Percentiles rank a stretch among this genome's conserved stretches.
Evolutionary conservation across 192 early-diverging fungal genomes (phyloP).

Genomic region (Linnemannia elongata): DNA sequence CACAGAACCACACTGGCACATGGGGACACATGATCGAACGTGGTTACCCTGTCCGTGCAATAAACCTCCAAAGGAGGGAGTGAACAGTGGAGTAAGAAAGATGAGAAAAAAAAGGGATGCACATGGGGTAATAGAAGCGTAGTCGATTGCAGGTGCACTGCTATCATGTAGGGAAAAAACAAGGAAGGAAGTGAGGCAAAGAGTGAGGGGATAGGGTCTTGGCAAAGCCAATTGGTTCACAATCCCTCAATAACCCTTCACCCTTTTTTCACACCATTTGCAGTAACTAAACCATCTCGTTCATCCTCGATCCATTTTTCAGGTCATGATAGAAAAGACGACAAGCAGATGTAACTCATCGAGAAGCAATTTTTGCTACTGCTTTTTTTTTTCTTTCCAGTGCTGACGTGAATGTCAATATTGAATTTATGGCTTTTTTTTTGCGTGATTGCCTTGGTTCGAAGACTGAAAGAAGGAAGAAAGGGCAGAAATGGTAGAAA

Average conservation of each 20-base stretch:
- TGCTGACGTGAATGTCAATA: not conserved
- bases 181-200: not conserved
- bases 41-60: not conserved
- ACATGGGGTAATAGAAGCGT: too few relatives aligned
- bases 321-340: too few relatives aligned
- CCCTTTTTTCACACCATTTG: not conserved
- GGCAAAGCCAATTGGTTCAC: not conserved
- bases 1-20: not conserved
- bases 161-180: too few relatives aligned
- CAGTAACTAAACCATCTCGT: not conserved
- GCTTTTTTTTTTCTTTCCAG: not conserved
- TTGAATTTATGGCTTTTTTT: not conserved
- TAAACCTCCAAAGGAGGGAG: not conserved
- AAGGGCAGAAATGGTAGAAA: not conserved
- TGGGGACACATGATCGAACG: not conserved
- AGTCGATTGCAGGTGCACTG: too few relatives aligned
- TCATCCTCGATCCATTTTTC: not conserved
- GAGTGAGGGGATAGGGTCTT: not conserved
- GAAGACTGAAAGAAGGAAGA: not conserved
- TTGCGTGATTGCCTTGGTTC: not conserved
- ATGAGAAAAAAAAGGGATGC: not conserved
- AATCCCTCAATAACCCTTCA: not conserved
- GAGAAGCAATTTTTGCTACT: not conserved
- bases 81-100: not conserved
- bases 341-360: not conserved